phyloP scores from a whole-genome alignment of 164 flowering plant species.

The Paratinospora sagittata region DNA sequence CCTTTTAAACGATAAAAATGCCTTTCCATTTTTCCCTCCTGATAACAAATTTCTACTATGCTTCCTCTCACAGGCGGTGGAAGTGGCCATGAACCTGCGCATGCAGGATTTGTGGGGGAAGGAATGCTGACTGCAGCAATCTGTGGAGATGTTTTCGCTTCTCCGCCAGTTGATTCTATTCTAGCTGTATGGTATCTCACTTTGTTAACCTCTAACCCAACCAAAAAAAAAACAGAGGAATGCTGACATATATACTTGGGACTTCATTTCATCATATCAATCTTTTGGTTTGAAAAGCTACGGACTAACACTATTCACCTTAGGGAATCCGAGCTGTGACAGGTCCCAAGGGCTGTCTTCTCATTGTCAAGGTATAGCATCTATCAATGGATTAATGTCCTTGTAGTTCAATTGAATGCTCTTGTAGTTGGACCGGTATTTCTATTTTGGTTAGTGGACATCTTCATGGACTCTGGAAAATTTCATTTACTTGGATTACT shows the following conservation, averaged over 20 bases:
- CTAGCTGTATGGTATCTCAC: slow-evolving; percentile 56
- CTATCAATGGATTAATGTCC: slow-evolving; percentile 5
- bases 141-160: slow-evolving; percentile 88
- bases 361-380: slow-evolving; percentile 71
- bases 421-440: background rate
- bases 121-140: slow-evolving; percentile 98
- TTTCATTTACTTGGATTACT: background rate
- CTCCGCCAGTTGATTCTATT: slow-evolving; percentile 84
- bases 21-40: background rate
- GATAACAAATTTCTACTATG: background rate
- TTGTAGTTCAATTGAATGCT: background rate
- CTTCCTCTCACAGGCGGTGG: slow-evolving; percentile 67
- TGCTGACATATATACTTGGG: background rate
- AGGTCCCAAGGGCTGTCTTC: slow-evolving; percentile 88
- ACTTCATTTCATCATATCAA: background rate
- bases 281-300: background rate
- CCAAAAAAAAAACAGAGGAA: too few relatives aligned
- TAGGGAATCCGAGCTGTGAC: slow-evolving; percentile 99
- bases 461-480: background rate
- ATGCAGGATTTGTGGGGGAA: slow-evolving; percentile 94
- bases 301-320: slow-evolving; percentile 18
- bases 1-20: background rate
- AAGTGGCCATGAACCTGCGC: slow-evolving; percentile 99
- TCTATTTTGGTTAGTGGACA: background rate
- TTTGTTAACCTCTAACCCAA: background rate